phyloP scores from a whole-genome alignment of 345 rosid genomes.

The Salix arbutifolia region DNA sequence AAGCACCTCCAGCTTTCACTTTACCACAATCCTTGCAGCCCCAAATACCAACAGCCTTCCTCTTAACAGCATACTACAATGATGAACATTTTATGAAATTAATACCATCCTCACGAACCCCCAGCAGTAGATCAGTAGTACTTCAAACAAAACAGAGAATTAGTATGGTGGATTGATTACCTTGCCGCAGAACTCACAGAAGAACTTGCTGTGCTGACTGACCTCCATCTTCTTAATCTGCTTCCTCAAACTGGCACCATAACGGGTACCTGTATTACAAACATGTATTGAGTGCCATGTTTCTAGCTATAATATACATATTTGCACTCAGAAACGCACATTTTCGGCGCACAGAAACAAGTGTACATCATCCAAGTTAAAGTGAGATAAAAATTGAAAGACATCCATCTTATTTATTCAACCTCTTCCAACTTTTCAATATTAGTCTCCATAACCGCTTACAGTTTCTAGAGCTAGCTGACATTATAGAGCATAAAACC shows the following conservation, averaged over 20 bases:
- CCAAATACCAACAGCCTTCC: constrained; percentile 96
- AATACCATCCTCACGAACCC: neutral
- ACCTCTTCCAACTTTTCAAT: neutral
- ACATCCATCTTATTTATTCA: neutral
- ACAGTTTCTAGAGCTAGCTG: no score
- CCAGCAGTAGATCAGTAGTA: neutral
- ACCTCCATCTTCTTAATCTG: constrained; percentile 85
- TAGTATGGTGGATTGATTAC: constrained; percentile 22
- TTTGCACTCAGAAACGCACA: no score
- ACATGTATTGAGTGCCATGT: neutral
- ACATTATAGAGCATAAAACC: no score
- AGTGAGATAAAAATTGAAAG: neutral
- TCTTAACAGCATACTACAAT: constrained; percentile 75
- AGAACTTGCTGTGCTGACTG: constrained; percentile 73
- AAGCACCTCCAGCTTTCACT: constrained; percentile 94
- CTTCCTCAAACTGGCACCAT: constrained; percentile 82
- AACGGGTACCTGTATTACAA: constrained; percentile 50
- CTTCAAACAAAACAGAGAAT: neutral
- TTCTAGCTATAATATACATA: neutral
- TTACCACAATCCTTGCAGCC: constrained; percentile 97
- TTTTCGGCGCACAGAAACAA: no score
- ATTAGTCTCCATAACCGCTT: no score
- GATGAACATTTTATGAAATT: neutral
- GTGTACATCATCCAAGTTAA: no score
- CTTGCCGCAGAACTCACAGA: constrained; percentile 85